These are phyloP conservation scores for Sechiopsis laciniata DNA, from an alignment of 306 rosid species.

Conservation along the genomic window DNA sequence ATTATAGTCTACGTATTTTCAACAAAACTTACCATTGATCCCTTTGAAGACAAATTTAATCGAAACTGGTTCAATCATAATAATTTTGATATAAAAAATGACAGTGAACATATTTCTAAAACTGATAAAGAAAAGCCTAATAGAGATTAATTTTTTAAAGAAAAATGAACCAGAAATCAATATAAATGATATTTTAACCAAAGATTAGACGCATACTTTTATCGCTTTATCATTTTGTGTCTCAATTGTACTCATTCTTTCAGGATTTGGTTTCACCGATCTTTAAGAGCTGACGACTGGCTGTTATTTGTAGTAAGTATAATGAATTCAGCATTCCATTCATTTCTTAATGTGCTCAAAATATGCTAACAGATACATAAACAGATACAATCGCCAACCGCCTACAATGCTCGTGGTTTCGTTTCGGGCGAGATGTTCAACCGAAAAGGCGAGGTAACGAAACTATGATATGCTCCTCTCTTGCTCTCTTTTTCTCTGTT, in stretches of 20 bases:
- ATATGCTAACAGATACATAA: constrained; percentile 27
- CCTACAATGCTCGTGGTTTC: constrained; percentile 61
- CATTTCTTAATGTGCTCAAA: constrained; percentile 1
- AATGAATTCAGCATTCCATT: not conserved
- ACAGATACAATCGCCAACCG: constrained; percentile 52
- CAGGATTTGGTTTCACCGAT: constrained; percentile 94
- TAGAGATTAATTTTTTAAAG: too few species aligned
- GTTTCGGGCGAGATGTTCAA: constrained; percentile 75
- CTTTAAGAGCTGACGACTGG: constrained; percentile 91
- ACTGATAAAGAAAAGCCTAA: too few species aligned
- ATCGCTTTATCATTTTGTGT: not conserved
- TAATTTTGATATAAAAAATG: too few species aligned
- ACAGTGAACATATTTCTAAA: too few species aligned
- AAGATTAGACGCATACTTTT: not conserved
- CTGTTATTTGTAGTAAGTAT: constrained; percentile 61
- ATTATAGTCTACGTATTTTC: too few species aligned
- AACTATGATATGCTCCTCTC: constrained; percentile 1
- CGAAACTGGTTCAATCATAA: too few species aligned
- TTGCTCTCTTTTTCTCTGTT: not conserved
- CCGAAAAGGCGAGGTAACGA: constrained; percentile 70
- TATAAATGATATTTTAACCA: too few species aligned
- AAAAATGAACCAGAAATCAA: too few species aligned
- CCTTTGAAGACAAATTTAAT: too few species aligned
- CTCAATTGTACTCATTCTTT: constrained; percentile 23
- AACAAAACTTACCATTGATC: too few species aligned